Evolutionary conservation across 2,329 filamentous ascomycete species (phyloP), one percentile per base, ranked within the genome.

Genomic region (Paracamarosporium sp.): DNA sequence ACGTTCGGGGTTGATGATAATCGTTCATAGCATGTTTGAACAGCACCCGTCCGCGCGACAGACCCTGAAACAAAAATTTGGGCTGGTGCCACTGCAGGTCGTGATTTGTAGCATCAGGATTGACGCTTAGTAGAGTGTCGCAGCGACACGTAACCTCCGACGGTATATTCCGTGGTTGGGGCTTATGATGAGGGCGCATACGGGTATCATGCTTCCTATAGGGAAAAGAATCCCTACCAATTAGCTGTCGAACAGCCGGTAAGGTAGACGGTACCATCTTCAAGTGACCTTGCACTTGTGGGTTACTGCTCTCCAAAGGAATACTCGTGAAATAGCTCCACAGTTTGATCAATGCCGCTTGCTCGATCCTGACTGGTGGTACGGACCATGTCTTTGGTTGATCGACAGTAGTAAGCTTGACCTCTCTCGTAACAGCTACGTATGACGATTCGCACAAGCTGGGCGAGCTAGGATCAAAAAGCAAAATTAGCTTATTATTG

Each of bases 301-400:
- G 25, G 22, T 38, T 38, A 5, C 28, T 5, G 7, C 46, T 33
- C 3, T 24, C 8, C 30, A 13, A 22, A 30, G 48, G 35, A 4
- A 51, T 25, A 13, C 13, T 43, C 5, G 22, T n/a, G n/a, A 51
- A 30, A 25, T 43, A 53, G 9, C 20, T 15, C 38, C 28, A 53
- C 15, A 44, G 9, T 11, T 9, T 31, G 6, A 13, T n/a, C 20
- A 53, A n/a, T 6, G 50, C 44, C 12, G 38, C 27, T 44, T 30
- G 5, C 22, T 45, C 27, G 17, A 53, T 33, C 20, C 35, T 27
- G 20, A 53, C 28, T 27, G 17, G 60, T 5, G 63, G 62, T 38
- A 51, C 62, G 31, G 63, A 66, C 66, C 63, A 69, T 1, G 65
- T 68, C 54, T 60, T 58, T 33, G 57, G 62, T 15, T 43, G 43